Base-by-base conservation (phyloP, 2,329 filamentous ascomycete genomes). In the Aspergillus hortae region DNA sequence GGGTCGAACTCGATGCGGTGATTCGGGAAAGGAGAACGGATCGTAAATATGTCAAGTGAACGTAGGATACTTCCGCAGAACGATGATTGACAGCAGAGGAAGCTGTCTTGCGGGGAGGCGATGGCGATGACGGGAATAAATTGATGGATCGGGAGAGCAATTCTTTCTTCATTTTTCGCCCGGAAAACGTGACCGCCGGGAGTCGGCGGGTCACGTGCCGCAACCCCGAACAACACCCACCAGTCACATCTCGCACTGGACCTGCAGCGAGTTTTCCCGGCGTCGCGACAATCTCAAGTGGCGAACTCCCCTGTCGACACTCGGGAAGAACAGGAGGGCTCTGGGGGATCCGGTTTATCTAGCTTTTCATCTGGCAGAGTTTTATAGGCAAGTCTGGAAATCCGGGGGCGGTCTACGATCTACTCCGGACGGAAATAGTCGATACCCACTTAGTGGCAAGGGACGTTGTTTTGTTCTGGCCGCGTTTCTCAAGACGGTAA, bases 401-500 rank as follows among this genome's bases (percentile, higher is more conserved):
- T 42, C 40, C 40, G 40, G 40, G 40, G 35, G 40, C 11, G 19
- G 19, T n/a, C 40, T 42, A 42, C 40, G 19, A 21, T 42, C 40
- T 21, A 12, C 40, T 12, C 40, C 40, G 40, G 17, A 14, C 19
- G 14, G 19, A 19, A n/a, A 33, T 14, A n/a, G 44, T 14, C 33
- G n/a, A 15, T 30, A 44, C 36, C 11, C 17, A 19, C 23, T n/a
- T n/a, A 17, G 47, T 49, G 47, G 40, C 47, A 44, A 49, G 19
- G 15, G 14, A 38, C 14, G 14, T 38, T 17, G 27, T 30, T 38
- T 42, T 17, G 40, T 12, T 42, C 15, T 42, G 6, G 4, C 40
- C 12, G 17, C 17, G 4, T 14, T 17, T 19, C 35, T 65, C 57
- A 72, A 12, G 67, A 66, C 25, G 71, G 71, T 46, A 74, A 53